Conservation (phyloP, 164 flowering plant genomes). For the Litsea cubeba region DNA sequence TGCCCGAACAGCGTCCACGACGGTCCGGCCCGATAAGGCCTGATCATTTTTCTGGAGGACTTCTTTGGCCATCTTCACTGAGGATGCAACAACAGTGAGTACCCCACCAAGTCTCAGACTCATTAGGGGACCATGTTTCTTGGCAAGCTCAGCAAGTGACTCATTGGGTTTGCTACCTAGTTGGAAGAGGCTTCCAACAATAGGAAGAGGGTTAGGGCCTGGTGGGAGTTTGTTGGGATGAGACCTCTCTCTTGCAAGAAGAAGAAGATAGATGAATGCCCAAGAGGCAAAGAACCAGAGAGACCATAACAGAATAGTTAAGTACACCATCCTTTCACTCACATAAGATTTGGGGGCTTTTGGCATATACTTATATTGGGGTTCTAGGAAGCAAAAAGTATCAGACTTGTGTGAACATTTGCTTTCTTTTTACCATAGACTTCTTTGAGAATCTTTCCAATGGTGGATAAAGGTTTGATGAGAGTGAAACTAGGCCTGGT, state of each 20-base stretch:
- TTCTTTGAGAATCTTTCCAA: too few relatives aligned
- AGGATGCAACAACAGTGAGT: not conserved
- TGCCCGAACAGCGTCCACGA: not conserved
- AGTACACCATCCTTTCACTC: not conserved
- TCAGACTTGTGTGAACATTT: too few relatives aligned
- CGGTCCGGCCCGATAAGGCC: not conserved
- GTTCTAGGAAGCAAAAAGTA: too few relatives aligned
- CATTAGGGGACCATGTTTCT: constrained; percentile 22
- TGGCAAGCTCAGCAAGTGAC: constrained; percentile 5
- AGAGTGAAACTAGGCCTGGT: too few relatives aligned
- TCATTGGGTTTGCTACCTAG: constrained; percentile 18
- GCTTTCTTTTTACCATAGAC: too few relatives aligned
- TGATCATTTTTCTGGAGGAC: constrained; percentile 1
- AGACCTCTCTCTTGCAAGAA: not conserved
- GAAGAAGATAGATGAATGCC: not conserved
- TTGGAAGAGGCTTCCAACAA: constrained; percentile 3
- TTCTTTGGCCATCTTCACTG: not conserved
- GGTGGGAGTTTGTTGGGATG: not conserved
- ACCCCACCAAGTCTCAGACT: not conserved
- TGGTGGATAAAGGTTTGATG: too few relatives aligned
- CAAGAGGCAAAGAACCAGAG: not conserved
- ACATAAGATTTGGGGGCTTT: too few relatives aligned
- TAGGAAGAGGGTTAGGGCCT: constrained; percentile 1
- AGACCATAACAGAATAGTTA: not conserved
- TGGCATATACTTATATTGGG: too few relatives aligned